phyloP scores from a whole-genome alignment of 169 alveolate genomes.

The Plasmodium falciparum region DNA sequence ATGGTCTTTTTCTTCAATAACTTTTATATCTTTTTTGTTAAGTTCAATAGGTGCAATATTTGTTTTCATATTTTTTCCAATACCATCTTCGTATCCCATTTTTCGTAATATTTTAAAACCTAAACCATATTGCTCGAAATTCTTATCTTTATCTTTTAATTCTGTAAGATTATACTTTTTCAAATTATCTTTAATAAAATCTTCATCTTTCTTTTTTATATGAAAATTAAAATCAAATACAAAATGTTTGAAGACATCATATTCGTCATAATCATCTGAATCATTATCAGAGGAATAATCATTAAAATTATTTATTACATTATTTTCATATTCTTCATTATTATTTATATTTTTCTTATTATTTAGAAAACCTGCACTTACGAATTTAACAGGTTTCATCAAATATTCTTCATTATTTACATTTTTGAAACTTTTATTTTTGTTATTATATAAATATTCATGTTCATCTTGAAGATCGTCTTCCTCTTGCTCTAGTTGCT shows the following conservation, averaged over 20 bases:
- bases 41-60: slow-evolving; percentile 75
- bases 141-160: slow-evolving; percentile 44
- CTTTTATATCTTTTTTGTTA: slow-evolving; percentile 32
- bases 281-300: slow-evolving; percentile 32
- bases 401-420: slow-evolving; percentile 25
- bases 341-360: slow-evolving; percentile 10
- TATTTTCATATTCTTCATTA: slow-evolving; percentile 4
- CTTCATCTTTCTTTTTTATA: slow-evolving; percentile 30
- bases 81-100: slow-evolving; percentile 76
- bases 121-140: slow-evolving; percentile 68
- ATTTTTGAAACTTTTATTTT: slow-evolving; percentile 6
- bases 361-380: slow-evolving; percentile 68
- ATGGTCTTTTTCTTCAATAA: slow-evolving; percentile 43
- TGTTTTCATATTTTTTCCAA: slow-evolving; percentile 70
- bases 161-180: slow-evolving; percentile 51
- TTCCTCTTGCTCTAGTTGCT: no score
- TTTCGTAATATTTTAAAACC: slow-evolving; percentile 74
- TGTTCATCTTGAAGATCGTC: no score
- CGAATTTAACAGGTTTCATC: slow-evolving; percentile 61
- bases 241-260: slow-evolving; percentile 61
- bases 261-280: slow-evolving; percentile 57
- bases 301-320: background rate
- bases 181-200: slow-evolving; percentile 56
- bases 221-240: slow-evolving; percentile 52
- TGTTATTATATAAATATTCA: background rate